phyloP scores from a whole-genome alignment of 306 rosid genomes.

The Quercus dentata region DNA sequence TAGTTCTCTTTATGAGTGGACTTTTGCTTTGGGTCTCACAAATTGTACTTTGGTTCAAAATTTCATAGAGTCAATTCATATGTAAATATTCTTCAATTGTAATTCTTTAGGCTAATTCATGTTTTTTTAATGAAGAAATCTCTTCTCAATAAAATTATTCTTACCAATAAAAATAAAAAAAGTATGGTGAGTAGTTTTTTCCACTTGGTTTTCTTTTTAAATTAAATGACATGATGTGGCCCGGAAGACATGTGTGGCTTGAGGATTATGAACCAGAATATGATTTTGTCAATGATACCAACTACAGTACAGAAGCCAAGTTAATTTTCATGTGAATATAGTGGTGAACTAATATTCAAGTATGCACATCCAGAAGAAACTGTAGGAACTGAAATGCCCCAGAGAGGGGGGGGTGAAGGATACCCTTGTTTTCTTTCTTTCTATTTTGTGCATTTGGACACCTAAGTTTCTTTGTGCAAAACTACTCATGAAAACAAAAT shows the following conservation, averaged over 20 bases:
- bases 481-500: background rate
- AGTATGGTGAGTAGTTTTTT: background rate
- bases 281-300: background rate
- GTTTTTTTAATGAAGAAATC: no score
- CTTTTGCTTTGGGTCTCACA: no score
- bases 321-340: background rate
- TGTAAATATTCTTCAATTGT: no score
- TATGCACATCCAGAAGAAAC: background rate
- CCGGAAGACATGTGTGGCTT: background rate
- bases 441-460: background rate
- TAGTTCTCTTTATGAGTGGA: no score
- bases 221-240: no score
- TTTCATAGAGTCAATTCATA: no score
- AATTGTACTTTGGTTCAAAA: no score
- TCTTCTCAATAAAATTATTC: no score
- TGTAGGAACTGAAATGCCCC: background rate
- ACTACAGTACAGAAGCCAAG: background rate
- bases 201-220: background rate
- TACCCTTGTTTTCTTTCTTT: background rate
- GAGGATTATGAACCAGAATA: background rate
- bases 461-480: no score
- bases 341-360: background rate
- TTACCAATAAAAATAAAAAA: background rate
- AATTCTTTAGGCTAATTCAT: no score
- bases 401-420: fast-evolving